Evolutionary conservation across 345 rosid genomes (phyloP).

Genomic region (Gossypium thurberi): DNA sequence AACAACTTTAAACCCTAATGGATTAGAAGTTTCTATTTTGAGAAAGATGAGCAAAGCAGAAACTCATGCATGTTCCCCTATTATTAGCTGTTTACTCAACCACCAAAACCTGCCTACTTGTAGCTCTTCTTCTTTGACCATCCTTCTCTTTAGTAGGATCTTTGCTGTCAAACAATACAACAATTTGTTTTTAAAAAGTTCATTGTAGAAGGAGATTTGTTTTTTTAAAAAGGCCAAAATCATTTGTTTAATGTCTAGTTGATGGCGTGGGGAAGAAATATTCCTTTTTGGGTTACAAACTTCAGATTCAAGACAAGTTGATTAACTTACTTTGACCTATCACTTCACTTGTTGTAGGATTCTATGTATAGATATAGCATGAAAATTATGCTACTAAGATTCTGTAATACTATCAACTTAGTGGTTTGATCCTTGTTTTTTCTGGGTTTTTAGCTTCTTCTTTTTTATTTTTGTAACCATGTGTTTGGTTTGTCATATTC

Average conservation of each 20-base stretch:
- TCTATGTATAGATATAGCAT: background rate
- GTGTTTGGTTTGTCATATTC: background rate
- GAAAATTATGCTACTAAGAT: background rate
- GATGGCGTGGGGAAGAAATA: conserved; percentile 6
- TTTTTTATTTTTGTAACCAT: background rate
- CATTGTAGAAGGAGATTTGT: background rate
- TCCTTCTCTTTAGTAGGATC: background rate
- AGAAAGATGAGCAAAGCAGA: background rate
- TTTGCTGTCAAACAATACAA: background rate
- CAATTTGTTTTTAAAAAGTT: background rate
- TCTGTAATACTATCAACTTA: background rate
- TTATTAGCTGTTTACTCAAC: background rate
- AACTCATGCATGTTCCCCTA: background rate
- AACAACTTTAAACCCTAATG: background rate
- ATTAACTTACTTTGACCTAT: background rate
- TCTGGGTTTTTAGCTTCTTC: background rate
- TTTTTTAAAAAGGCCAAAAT: background rate
- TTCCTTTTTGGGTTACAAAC: background rate
- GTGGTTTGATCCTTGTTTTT: too few species aligned
- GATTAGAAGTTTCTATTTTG: background rate
- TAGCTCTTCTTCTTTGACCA: background rate
- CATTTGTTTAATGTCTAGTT: background rate
- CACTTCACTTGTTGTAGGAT: background rate
- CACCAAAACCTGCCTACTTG: background rate
- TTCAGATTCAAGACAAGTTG: background rate